phyloP scores from a whole-genome alignment of 2,329 filamentous ascomycete species.

The Colletotrichum sojae region DNA sequence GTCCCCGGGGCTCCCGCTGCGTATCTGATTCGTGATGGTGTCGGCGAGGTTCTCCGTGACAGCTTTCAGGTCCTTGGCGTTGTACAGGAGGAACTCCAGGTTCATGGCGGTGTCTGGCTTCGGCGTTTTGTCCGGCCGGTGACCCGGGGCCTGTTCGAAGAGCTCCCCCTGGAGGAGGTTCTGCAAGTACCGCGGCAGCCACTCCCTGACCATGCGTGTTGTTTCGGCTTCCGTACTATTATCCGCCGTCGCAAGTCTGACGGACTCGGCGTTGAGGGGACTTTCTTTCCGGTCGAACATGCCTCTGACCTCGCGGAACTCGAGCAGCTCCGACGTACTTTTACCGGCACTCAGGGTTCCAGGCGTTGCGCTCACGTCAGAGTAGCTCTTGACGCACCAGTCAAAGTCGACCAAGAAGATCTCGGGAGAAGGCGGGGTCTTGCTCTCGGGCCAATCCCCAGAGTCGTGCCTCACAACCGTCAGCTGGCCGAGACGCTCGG shows the following conservation, averaged over 20 bases:
- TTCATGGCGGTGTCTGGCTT: not conserved
- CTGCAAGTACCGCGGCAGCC: not conserved
- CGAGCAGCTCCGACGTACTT: not conserved
- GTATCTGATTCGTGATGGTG: conserved; percentile 41
- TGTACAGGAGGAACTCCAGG: conserved; percentile 23
- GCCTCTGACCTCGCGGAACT: not conserved
- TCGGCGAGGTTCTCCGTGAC: conserved; percentile 36
- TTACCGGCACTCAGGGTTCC: not conserved
- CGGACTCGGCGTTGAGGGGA: not conserved
- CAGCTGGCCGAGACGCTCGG: not conserved
- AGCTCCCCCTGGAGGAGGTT: not conserved
- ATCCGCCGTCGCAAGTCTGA: not conserved
- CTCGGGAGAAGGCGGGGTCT: conserved; percentile 6
- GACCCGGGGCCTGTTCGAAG: not conserved
- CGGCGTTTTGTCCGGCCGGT: not conserved
- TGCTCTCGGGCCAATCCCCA: not conserved
- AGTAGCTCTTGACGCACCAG: conserved; percentile 4
- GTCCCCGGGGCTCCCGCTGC: conserved; percentile 35
- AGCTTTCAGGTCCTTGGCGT: conserved; percentile 21
- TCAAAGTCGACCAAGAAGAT: conserved; percentile 9
- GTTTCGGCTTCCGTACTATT: not conserved
- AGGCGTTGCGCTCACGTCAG: not conserved
- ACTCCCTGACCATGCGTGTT: not conserved
- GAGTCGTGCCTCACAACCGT: conserved; percentile 4
- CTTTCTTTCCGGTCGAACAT: not conserved